These are phyloP conservation scores for Penicillium argentinense DNA, from an alignment of 495 filamentous ascomycete genomes.

Conservation along the genomic window DNA sequence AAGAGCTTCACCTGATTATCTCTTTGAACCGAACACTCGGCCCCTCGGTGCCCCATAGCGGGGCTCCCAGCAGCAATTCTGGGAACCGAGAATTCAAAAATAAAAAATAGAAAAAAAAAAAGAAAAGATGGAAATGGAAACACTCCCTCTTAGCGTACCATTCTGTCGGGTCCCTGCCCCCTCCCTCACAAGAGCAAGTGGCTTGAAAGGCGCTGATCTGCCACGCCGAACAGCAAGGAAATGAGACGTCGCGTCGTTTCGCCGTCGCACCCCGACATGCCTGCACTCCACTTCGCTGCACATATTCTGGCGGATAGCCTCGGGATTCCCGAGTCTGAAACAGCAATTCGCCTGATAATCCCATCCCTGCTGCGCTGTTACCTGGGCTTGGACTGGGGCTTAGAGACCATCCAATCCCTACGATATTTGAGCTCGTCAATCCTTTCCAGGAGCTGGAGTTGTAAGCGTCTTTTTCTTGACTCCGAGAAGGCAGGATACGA, in stretches of 20 bases:
- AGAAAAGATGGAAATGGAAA: background rate
- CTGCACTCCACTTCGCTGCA: constrained; percentile 1
- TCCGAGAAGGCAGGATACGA: too few species aligned
- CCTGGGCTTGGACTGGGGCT: too few species aligned
- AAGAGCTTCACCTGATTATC: too few species aligned
- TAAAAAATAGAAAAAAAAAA: background rate
- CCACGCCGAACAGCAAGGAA: constrained; percentile 1
- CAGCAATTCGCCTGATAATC: background rate
- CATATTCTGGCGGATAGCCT: background rate
- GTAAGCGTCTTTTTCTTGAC: too few species aligned
- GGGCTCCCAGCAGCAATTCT: too few species aligned
- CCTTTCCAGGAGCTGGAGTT: too few species aligned
- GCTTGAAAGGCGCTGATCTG: constrained; percentile 7
- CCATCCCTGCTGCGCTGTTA: too few species aligned
- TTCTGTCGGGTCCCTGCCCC: constrained; percentile 10
- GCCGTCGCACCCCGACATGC: background rate
- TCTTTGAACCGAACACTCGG: too few species aligned
- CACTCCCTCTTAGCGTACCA: constrained; percentile 12
- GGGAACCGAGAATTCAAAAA: too few species aligned
- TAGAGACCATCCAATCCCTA: too few species aligned
- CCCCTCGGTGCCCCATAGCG: too few species aligned
- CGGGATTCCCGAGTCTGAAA: background rate
- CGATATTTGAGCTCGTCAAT: too few species aligned
- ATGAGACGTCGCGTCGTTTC: background rate
- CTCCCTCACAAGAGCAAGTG: background rate